Evolutionary conservation across 768 basidiomycete genomes (phyloP).

Genomic region (Serendipita sp.): DNA sequence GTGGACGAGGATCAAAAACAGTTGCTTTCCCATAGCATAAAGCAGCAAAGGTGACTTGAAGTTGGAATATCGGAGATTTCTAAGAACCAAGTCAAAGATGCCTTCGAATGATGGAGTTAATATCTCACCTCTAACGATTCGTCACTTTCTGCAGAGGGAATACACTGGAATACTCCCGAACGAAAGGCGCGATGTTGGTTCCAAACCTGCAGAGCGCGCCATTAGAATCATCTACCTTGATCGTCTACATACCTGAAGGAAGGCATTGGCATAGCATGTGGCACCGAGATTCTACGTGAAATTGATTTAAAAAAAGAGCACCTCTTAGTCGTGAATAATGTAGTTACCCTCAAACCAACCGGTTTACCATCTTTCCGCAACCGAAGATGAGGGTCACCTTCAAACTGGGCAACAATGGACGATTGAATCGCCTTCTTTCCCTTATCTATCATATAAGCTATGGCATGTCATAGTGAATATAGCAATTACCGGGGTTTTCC

Average conservation of each 20-base stretch:
- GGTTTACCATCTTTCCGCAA: conserved; percentile 42
- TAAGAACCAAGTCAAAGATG: neutral
- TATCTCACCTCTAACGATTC: conserved; percentile 26
- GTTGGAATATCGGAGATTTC: conserved; percentile 23
- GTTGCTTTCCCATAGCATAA: conserved; percentile 56
- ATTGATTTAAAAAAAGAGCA: neutral
- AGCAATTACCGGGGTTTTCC: conserved; percentile 50
- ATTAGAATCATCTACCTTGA: neutral
- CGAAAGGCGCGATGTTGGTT: conserved; percentile 75
- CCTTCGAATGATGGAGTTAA: neutral
- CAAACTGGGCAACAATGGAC: conserved; percentile 28
- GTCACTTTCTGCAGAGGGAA: conserved; percentile 36
- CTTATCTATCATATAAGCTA: conserved; percentile 25
- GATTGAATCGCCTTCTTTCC: conserved; percentile 38
- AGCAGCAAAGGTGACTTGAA: conserved; percentile 48
- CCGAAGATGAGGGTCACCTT: conserved; percentile 36
- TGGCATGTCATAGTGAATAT: conserved; percentile 4
- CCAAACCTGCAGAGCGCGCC: conserved; percentile 60
- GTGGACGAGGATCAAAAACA: conserved; percentile 68
- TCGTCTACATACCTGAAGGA: conserved; percentile 53
- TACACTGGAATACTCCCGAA: conserved; percentile 65
- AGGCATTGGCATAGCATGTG: conserved; percentile 94
- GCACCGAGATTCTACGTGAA: conserved; percentile 73
- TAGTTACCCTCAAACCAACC: conserved; percentile 58
- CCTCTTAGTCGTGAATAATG: neutral